Evolutionary conservation across 2,329 filamentous ascomycete genomes (phyloP).

Genomic region (Botrytis sinoallii): DNA sequence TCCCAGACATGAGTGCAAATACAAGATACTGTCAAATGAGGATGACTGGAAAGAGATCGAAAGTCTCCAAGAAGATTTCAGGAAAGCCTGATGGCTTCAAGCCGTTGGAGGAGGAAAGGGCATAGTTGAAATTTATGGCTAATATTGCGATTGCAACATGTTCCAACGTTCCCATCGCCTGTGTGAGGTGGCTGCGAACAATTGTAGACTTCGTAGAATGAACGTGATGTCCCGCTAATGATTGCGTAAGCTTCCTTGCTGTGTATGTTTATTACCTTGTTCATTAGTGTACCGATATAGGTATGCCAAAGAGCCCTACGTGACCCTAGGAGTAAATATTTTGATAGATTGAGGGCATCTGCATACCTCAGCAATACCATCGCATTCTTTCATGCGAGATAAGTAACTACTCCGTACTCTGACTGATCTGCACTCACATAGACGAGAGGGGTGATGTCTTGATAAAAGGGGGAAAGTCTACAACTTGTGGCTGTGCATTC

Average conservation of each 20-base stretch:
- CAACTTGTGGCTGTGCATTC: background rate
- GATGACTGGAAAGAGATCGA: background rate
- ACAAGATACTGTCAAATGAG: background rate
- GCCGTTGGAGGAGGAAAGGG: background rate
- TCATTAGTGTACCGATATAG: background rate
- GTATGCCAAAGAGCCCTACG: background rate
- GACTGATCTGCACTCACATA: background rate
- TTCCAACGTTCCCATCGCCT: too few species aligned
- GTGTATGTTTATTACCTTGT: background rate
- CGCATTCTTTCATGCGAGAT: background rate
- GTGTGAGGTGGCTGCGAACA: background rate
- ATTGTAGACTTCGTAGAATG: background rate
- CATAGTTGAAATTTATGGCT: background rate
- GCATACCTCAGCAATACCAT: background rate
- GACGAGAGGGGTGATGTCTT: background rate
- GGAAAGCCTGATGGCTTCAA: background rate
- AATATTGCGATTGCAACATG: background rate
- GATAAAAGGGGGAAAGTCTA: background rate
- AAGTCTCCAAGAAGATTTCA: background rate
- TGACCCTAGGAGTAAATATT: background rate
- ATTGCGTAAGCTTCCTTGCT: background rate
- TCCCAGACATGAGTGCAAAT: background rate
- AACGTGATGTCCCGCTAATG: background rate
- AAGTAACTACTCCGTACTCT: background rate
- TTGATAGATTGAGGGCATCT: background rate